These are phyloP conservation scores for Sclerotinia nivalis DNA, from an alignment of 2,329 filamentous ascomycete genomes.

Conservation along the genomic window DNA sequence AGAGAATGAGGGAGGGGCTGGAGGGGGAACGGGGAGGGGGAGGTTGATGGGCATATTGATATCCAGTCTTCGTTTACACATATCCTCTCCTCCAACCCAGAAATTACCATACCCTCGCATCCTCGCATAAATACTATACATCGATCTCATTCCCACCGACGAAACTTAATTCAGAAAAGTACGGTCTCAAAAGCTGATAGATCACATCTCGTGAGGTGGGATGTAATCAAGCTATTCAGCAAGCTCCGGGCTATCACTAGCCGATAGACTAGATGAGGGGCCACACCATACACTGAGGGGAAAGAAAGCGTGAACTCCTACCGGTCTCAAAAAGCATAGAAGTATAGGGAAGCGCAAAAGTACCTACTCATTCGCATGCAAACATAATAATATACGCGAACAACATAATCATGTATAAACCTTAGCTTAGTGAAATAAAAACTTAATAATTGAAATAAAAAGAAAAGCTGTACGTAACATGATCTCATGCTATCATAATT, in stretches of 20 bases:
- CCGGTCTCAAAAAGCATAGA: neutral
- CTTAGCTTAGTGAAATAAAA: constrained; percentile 10
- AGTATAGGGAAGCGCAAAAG: neutral
- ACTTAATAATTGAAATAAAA: constrained; percentile 1
- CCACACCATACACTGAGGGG: neutral
- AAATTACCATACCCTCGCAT: no score
- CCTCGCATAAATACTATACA: no score
- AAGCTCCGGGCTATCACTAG: neutral
- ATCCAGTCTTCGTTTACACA: no score
- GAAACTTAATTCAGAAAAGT: no score
- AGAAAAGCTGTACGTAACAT: constrained; percentile 17
- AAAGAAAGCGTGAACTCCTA: neutral
- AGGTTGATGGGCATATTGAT: no score
- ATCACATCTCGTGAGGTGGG: neutral
- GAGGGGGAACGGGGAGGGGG: neutral
- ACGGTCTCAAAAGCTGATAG: neutral
- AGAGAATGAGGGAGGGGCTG: constrained; percentile 1
- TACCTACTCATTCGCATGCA: neutral
- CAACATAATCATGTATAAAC: neutral
- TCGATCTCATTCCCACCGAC: no score
- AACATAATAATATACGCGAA: neutral
- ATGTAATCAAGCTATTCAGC: neutral
- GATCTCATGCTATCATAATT: constrained; percentile 20
- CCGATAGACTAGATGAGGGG: neutral
- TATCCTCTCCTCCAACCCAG: no score